Conservation (phyloP, 169 alveolate genomes). For the Babesia bovis region DNA sequence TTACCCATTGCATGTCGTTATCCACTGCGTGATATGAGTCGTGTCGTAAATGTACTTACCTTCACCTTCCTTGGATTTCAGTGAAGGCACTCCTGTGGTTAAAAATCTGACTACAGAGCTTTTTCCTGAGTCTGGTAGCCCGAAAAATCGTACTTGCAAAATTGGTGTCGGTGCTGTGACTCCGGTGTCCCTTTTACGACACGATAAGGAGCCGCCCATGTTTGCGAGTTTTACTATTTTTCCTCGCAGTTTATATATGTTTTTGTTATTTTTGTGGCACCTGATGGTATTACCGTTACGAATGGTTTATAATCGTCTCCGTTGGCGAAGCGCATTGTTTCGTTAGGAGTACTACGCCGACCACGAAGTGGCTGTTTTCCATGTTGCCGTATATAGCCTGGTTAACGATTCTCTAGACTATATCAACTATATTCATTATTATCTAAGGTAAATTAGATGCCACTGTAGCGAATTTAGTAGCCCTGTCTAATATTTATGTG, state of each 20-base stretch:
- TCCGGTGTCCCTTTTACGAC: background rate
- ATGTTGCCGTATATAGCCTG: background rate
- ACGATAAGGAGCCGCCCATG: slow-evolving; percentile 34
- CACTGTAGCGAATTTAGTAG: no score
- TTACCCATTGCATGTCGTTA: slow-evolving; percentile 30
- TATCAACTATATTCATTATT: no score
- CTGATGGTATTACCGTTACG: background rate
- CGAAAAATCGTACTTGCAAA: slow-evolving; percentile 12
- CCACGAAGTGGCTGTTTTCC: slow-evolving; percentile 1
- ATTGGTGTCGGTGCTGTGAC: background rate
- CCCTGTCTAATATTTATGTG: no score
- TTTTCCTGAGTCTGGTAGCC: slow-evolving; percentile 9
- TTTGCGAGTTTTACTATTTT: background rate
- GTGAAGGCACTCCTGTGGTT: background rate
- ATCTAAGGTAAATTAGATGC: no score
- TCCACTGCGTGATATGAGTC: slow-evolving; percentile 19
- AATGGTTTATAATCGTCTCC: background rate
- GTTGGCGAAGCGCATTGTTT: background rate
- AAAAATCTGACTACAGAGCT: slow-evolving; percentile 3
- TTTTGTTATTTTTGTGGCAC: background rate
- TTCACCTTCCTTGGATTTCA: background rate
- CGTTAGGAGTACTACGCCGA: slow-evolving; percentile 2
- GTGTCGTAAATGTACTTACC: slow-evolving; percentile 9
- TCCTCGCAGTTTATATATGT: background rate
- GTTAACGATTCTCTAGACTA: no score